Evolutionary conservation across 768 basidiomycete species (phyloP).

Genomic region (Calocybe cyanea): DNA sequence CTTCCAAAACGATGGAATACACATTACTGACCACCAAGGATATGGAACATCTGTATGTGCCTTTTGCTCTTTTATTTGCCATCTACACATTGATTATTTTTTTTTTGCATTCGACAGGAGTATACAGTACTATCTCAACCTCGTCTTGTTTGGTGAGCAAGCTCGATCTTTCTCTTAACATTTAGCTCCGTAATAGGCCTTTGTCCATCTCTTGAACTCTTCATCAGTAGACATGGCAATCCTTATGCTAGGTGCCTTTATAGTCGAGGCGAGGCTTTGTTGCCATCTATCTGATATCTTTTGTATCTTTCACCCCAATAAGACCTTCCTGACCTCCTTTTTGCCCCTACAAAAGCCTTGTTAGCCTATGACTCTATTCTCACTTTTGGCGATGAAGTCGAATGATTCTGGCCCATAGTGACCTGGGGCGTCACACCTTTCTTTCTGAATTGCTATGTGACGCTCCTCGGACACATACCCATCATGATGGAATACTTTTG

Average conservation of each 20-base stretch:
- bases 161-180: no score
- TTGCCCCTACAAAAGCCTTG: conserved; percentile 12
- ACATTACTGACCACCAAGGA: no score
- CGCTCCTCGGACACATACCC: conserved; percentile 27
- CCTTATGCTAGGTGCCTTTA: no score
- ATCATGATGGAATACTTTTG: conserved; percentile 23
- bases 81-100: no score
- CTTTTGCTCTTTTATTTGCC: no score
- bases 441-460: conserved; percentile 31
- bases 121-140: conserved; percentile 3
- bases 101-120: no score
- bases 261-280: no score
- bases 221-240: no score
- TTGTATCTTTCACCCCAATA: neutral
- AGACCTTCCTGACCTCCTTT: neutral
- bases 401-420: conserved; percentile 30
- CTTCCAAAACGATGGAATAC: no score
- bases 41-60: no score
- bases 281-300: neutral
- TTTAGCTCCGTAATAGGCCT: no score
- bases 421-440: conserved; percentile 26
- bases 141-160: conserved; percentile 10
- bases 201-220: no score
- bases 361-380: conserved; percentile 36
- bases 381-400: conserved; percentile 32